These are phyloP conservation scores for Fagus crenata DNA, from an alignment of 306 rosid genomes.

Conservation along the genomic window DNA sequence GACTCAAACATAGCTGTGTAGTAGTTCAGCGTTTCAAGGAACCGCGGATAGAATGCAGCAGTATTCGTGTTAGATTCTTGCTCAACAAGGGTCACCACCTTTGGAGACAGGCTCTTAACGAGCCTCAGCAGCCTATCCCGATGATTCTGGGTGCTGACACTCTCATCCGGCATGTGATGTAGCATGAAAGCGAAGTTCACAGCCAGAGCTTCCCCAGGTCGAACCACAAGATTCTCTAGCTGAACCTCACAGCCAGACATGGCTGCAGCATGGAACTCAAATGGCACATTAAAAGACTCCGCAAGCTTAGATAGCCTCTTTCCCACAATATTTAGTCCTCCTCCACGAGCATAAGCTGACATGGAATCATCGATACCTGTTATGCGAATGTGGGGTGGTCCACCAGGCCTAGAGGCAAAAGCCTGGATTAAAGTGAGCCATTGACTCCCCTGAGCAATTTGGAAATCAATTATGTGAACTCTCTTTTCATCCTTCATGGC, in stretches of 20 bases:
- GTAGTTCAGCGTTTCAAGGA: slow-evolving; percentile 69
- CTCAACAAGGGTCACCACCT: slow-evolving; percentile 96
- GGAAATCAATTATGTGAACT: slow-evolving; percentile 96
- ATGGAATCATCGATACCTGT: slow-evolving; percentile 81
- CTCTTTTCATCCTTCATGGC: slow-evolving; percentile 83
- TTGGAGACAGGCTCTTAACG: slow-evolving; percentile 85
- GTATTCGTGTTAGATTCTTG: slow-evolving; percentile 93
- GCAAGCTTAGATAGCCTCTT: slow-evolving; percentile 77
- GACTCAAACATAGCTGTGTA: slow-evolving; percentile 93
- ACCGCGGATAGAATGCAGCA: slow-evolving; percentile 76
- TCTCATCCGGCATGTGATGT: slow-evolving; percentile 94
- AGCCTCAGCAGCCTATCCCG: slow-evolving; percentile 75
- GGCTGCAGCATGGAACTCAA: slow-evolving; percentile 76
- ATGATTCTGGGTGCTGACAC: slow-evolving; percentile 85
- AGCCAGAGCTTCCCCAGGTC: slow-evolving; percentile 74
- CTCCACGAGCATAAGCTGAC: slow-evolving; percentile 93
- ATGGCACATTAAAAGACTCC: slow-evolving; percentile 66
- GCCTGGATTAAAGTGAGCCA: slow-evolving; percentile 95
- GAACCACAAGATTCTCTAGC: slow-evolving; percentile 56
- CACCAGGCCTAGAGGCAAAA: slow-evolving; percentile 96
- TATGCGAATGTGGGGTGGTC: slow-evolving; percentile 94
- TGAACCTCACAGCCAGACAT: slow-evolving; percentile 72
- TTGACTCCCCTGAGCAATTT: slow-evolving; percentile 87
- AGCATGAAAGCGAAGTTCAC: slow-evolving; percentile 91
- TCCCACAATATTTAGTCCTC: slow-evolving; percentile 76